Conservation (phyloP, 148 eudicot genomes). For the Agrostemma githago region DNA sequence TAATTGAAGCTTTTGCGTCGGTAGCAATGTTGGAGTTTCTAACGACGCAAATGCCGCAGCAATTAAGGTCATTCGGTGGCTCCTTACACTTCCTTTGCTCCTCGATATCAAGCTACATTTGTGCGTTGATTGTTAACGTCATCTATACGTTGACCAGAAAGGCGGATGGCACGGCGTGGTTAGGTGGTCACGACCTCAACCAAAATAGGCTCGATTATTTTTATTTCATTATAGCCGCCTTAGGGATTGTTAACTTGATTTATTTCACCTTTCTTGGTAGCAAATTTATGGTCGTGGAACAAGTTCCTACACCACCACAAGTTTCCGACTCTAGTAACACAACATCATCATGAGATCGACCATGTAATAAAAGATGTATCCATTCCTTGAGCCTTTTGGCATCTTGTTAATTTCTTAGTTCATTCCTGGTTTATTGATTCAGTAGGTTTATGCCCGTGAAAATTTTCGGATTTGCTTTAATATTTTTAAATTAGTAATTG, state of each 20-base stretch:
- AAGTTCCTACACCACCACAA: background rate
- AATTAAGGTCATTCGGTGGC: constrained; percentile 58
- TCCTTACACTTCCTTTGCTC: constrained; percentile 48
- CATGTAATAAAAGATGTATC: background rate
- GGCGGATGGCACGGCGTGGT: constrained; percentile 40
- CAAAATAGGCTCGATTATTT: constrained; percentile 48
- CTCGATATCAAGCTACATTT: constrained; percentile 52
- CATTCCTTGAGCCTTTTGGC: background rate
- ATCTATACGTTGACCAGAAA: constrained; percentile 28
- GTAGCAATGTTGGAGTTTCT: constrained; percentile 64
- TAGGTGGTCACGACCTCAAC: constrained; percentile 75
- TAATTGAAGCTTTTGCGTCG: constrained; percentile 54
- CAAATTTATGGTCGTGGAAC: constrained; percentile 28
- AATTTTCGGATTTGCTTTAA: no score
- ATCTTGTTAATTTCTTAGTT: background rate
- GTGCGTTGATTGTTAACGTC: constrained; percentile 41
- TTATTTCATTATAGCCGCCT: constrained; percentile 41
- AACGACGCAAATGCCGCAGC: constrained; percentile 52
- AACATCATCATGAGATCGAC: background rate
- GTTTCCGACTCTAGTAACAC: background rate
- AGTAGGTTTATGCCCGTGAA: no score
- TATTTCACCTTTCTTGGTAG: constrained; percentile 50
- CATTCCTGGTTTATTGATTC: no score
- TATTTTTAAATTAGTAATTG: no score
- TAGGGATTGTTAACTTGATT: constrained; percentile 40